Conservation (phyloP, 1,139 yeast species). For the Arxiozyma slooffiae region DNA sequence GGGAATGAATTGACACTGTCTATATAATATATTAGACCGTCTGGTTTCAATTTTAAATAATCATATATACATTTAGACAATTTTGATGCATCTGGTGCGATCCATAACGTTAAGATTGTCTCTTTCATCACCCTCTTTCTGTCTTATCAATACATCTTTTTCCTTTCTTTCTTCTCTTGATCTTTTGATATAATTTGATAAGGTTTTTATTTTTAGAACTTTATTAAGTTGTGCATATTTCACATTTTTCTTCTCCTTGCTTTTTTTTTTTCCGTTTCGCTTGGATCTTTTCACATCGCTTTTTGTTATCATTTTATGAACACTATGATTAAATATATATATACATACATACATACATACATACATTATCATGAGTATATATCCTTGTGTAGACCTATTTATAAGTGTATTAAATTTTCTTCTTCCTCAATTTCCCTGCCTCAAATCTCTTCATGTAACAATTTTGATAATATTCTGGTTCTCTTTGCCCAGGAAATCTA, state of each 20-base stretch:
- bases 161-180: too few relatives aligned
- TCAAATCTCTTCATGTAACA: background rate
- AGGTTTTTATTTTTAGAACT: background rate
- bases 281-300: too few relatives aligned
- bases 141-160: background rate
- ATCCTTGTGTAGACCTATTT: background rate
- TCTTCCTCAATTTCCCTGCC: background rate
- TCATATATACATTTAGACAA: constrained; percentile 8
- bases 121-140: background rate
- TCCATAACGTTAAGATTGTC: constrained; percentile 8
- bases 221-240: too few relatives aligned
- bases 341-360: too few relatives aligned
- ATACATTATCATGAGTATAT: too few relatives aligned
- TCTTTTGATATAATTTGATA: too few relatives aligned
- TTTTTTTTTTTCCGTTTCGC: too few relatives aligned
- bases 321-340: too few relatives aligned
- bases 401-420: too few relatives aligned
- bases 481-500: constrained; percentile 38
- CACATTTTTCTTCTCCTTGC: too few relatives aligned
- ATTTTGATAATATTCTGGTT: background rate
- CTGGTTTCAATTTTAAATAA: background rate
- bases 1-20: constrained; percentile 26
- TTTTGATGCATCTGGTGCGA: constrained; percentile 6
- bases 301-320: too few relatives aligned
- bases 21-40: constrained; percentile 15